Base-by-base conservation (phyloP, 139 green algal species). In the Asterochloris erici region DNA sequence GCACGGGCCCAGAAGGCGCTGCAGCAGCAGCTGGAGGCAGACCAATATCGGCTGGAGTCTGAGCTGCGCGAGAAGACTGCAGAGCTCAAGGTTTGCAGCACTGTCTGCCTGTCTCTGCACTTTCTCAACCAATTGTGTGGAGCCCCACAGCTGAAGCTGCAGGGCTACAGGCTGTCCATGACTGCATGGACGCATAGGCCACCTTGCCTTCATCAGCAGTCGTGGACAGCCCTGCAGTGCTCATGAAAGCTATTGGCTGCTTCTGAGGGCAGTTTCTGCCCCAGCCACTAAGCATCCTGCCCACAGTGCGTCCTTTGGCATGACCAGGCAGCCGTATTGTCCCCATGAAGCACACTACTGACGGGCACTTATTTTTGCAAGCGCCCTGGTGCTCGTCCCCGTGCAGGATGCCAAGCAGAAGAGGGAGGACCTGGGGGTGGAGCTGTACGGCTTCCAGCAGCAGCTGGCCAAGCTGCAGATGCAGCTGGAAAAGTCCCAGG, bases 381-480 rank as follows among this genome's bases (percentile, higher is more conserved):
- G 19, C 9, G 21, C 10, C 2, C 1, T 21, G 19, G 17, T 9
- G 21, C 14, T 47, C 38, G 38, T 19, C 38, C n/a, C 38, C 66
- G 74, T 38, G 68, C 88, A 91, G 88, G 81, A 89, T 38, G 88
- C 87, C 23, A 88, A 95, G 85, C 68, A 86, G 26, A 81, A 91
- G 75, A 87, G 95, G 0, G 92, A 98, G 82, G 89, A 88, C 14
- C 85, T 97, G 60, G 95, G 95, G 54, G 94, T 98, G 71, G 93
- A 96, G 91, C 91, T 98, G 17, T 98, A 98, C 84, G 93, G 93
- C 29, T 96, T 94, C 71, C 95, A 98, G 89, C 93, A 98, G 86
- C 91, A 94, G 69, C 88, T 98, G 29, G 94, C 93, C 16, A 90
- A 91, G 79, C 90, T 98, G 75, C 95, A 98, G 89, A 88, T 94